A percentile compares a stretch with the other conserved stretches of the same genome.
phyloP scores from a whole-genome alignment of 768 basidiomycete genomes.

The Russula compacta region DNA sequence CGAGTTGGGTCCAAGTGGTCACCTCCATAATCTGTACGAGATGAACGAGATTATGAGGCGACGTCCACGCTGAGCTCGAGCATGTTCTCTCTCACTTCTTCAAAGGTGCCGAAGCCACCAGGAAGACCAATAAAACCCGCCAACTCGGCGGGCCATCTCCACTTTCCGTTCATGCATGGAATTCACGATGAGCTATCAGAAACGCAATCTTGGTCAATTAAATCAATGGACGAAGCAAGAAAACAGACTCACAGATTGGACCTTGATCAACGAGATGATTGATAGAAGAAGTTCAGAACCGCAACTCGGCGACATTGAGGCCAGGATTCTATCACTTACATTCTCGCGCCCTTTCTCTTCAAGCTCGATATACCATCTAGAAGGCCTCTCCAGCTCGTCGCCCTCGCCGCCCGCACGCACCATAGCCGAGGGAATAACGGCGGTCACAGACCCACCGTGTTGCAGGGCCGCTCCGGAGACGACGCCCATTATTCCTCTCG shows the following conservation, averaged over 20 bases:
- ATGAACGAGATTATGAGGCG: background rate
- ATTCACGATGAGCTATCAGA: constrained; percentile 51
- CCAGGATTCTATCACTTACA: constrained; percentile 22
- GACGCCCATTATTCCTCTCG: constrained; percentile 77
- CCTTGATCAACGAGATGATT: background rate
- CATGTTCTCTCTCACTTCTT: constrained; percentile 52
- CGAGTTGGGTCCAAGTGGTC: constrained; percentile 89
- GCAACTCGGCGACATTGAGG: too few relatives aligned
- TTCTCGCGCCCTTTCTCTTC: constrained; percentile 28
- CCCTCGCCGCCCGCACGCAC: constrained; percentile 52
- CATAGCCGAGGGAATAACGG: constrained; percentile 75
- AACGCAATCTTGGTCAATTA: background rate
- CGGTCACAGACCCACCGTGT: constrained; percentile 63
- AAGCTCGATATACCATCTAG: constrained; percentile 21
- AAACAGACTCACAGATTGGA: background rate
- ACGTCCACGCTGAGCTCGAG: background rate
- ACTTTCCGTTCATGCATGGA: constrained; percentile 88
- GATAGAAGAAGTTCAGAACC: background rate
- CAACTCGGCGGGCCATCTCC: constrained; percentile 75
- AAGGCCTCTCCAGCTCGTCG: constrained; percentile 24
- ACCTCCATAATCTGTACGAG: constrained; percentile 69
- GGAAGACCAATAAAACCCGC: constrained; percentile 87
- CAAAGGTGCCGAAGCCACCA: constrained; percentile 92
- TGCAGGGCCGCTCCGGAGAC: constrained; percentile 59
- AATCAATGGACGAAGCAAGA: background rate